These are phyloP conservation scores for Acacia confusa DNA, from an alignment of 306 rosid genomes.

Conservation along the genomic window DNA sequence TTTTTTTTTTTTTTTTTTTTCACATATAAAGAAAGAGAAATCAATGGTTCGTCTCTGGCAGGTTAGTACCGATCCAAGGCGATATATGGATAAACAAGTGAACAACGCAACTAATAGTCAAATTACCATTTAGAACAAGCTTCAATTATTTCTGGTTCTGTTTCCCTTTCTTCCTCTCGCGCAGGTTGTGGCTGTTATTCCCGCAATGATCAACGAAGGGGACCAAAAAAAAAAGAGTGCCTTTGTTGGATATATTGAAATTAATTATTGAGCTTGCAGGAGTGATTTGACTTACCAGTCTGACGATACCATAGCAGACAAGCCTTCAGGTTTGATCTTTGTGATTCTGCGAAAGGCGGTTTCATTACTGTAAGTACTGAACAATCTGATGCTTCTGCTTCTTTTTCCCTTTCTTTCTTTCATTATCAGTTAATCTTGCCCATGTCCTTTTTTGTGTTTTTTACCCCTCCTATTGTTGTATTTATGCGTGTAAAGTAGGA, in stretches of 20 bases:
- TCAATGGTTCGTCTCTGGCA: not conserved
- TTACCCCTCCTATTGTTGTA: not conserved
- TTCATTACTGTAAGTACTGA: slow-evolving; percentile 5
- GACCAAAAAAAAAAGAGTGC: not conserved
- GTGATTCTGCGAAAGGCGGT: not conserved
- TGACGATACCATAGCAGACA: not conserved
- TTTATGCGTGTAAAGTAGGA: not conserved
- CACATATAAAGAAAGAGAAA: not conserved
- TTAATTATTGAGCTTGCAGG: not conserved
- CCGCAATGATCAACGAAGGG: not conserved
- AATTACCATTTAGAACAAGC: not conserved
- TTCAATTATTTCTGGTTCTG: not conserved
- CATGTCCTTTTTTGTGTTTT: not conserved
- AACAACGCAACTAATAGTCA: not conserved
- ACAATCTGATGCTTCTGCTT: not conserved
- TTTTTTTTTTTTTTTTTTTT: too few species aligned
- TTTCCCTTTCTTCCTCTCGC: not conserved
- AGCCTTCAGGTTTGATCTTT: not conserved
- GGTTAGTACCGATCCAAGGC: not conserved
- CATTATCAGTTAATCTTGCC: not conserved
- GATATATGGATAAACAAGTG: not conserved
- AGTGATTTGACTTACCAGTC: slow-evolving; percentile 9
- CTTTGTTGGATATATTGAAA: not conserved
- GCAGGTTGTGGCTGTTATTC: not conserved
- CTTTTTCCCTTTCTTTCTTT: not conserved